Conservation (phyloP, 192 early-diverging fungal genomes). For the Mortierella antarctica region DNA sequence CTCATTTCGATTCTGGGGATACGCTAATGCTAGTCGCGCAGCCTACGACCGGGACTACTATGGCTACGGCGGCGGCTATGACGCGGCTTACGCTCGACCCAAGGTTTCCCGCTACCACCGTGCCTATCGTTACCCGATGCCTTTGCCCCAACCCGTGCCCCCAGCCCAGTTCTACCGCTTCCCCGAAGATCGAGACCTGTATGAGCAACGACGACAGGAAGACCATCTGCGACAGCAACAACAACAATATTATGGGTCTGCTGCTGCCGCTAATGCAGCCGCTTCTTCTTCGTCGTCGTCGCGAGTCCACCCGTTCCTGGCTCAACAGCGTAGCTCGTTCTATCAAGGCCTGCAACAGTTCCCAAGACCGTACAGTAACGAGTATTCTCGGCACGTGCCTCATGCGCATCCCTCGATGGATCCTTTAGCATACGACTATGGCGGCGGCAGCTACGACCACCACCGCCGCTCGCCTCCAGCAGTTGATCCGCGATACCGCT, state of each 20-base stretch:
- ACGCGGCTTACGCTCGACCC: background rate
- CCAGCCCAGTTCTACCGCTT: slow-evolving; percentile 31
- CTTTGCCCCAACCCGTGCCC: slow-evolving; percentile 12
- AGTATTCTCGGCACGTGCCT: too few species aligned
- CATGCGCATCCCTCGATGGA: too few species aligned
- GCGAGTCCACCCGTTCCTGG: too few species aligned
- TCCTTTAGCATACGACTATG: too few species aligned
- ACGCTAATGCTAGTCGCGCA: slow-evolving; percentile 2
- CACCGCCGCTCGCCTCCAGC: too few species aligned
- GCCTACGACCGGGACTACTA: background rate
- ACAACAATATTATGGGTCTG: background rate
- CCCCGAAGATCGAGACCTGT: slow-evolving; percentile 34
- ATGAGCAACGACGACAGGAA: slow-evolving; percentile 8
- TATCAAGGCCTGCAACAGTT: too few species aligned
- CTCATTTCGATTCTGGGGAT: slow-evolving; percentile 4
- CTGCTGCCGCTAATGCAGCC: background rate
- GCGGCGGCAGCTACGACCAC: too few species aligned
- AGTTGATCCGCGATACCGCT: too few species aligned
- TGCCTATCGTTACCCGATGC: slow-evolving; percentile 27
- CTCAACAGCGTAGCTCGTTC: too few species aligned
- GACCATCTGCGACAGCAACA: slow-evolving; percentile 2
- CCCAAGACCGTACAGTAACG: too few species aligned
- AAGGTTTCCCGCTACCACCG: slow-evolving; percentile 12
- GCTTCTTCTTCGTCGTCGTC: too few species aligned
- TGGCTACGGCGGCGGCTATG: background rate